Evolutionary conservation across 176 grass and related monocot species (phyloP).

Genomic region (Raddia distichophylla): DNA sequence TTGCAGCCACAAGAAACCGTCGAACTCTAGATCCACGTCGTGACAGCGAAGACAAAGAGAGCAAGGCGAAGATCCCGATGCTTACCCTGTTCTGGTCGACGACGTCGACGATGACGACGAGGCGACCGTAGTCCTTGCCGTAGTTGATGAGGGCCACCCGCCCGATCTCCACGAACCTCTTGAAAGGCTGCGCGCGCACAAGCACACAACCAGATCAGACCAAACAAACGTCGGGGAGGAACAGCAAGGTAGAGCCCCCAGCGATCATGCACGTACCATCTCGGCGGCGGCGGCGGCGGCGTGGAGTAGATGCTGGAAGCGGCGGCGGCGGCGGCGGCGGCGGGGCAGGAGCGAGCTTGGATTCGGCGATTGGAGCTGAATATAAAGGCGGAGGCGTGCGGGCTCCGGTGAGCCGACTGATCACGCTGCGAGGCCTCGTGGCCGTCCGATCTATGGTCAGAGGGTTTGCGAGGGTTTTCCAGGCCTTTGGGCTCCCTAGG

Average conservation of each 20-base stretch:
- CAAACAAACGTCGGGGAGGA: not conserved
- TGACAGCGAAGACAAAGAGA: not conserved
- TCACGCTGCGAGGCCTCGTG: not conserved
- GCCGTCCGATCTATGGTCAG: not conserved
- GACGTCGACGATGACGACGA: slow-evolving; percentile 91
- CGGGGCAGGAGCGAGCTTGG: not conserved
- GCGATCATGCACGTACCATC: not conserved
- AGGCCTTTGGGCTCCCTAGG: not conserved
- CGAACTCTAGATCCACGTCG: not conserved
- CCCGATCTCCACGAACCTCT: slow-evolving; percentile 92
- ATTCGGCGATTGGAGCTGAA: not conserved
- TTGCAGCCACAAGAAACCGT: not conserved
- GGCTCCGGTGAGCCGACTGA: not conserved
- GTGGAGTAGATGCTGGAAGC: not conserved
- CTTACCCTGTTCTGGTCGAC: slow-evolving; percentile 82
- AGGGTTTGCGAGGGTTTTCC: not conserved
- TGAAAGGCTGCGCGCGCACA: slow-evolving; percentile 60
- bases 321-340: not conserved
- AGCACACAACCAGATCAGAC: not conserved
- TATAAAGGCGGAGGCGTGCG: not conserved
- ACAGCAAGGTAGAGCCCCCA: not conserved
- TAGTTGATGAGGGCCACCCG: slow-evolving; percentile 85
- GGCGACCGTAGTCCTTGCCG: slow-evolving; percentile 81
- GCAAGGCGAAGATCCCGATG: not conserved
- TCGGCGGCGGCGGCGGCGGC: not conserved